Evolutionary conservation across 257 asterid genomes (phyloP).

Genomic region (Perilla frutescens): DNA sequence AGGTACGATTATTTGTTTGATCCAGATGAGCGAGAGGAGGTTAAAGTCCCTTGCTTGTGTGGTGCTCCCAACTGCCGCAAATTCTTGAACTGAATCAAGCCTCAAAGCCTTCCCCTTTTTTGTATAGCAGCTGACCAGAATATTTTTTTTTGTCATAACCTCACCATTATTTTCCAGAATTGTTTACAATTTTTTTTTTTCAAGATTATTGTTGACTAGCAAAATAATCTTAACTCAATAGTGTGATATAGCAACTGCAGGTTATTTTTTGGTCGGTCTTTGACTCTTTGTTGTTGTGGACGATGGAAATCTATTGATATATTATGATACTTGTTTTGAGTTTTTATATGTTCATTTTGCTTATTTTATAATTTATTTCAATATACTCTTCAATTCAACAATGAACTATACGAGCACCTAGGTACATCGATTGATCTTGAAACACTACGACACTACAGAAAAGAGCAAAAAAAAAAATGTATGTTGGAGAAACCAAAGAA

Average conservation of each 20-base stretch:
- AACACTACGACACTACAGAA: not conserved
- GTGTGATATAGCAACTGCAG: not conserved
- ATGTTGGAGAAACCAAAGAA: conserved; percentile 22
- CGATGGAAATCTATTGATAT: not conserved
- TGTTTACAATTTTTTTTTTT: not conserved
- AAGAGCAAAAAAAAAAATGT: not conserved
- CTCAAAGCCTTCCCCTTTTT: not conserved
- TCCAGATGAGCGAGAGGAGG: conserved; percentile 86
- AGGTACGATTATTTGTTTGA: conserved; percentile 94
- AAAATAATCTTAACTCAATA: conserved; percentile 2
- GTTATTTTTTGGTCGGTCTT: not conserved
- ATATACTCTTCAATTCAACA: too few relatives aligned
- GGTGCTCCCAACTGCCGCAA: conserved; percentile 78
- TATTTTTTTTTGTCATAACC: not conserved
- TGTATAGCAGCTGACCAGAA: conserved; percentile 35
- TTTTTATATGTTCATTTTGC: not conserved
- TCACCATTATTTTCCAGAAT: conserved; percentile 25
- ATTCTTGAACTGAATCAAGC: conserved; percentile 66
- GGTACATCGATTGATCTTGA: not conserved
- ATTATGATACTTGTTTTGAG: not conserved
- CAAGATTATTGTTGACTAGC: conserved; percentile 6
- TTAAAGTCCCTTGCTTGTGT: conserved; percentile 85
- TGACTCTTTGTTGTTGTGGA: not conserved
- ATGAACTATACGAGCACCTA: too few relatives aligned
- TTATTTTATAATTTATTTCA: too few relatives aligned